Evolutionary conservation across 2,329 filamentous ascomycete genomes (phyloP), one percentile per base, ranked within the genome.

Genomic region (Daldinia sp.): DNA sequence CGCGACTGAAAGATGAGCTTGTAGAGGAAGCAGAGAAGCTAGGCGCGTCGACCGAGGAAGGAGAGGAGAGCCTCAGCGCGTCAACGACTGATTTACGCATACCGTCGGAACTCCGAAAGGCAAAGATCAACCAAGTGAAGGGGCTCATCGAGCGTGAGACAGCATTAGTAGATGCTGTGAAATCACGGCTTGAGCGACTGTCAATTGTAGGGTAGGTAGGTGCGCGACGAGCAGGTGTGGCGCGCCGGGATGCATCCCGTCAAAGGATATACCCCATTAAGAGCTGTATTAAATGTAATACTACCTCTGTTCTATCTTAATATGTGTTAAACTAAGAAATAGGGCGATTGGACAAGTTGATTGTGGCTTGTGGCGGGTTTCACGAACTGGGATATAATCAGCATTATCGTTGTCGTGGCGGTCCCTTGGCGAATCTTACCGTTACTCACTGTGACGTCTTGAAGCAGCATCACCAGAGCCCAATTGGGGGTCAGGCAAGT

Each of bases 81-180:
- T 77, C 82, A 28, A 79, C 81, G n/a, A 73, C 75, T 51, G 82
- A 85, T 66, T 72, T 87, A 57, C 82, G 83, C 70, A 87, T 91
- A 60, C 87, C 89, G 12, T 80, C 84, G 20, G 88, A 89, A 61
- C 84, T 92, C 65, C 84, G 89, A 65, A 87, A 84, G 79, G 86
- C 83, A 57, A 92, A 91, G 79, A 79, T 92, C 71, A 83, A 83
- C 63, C 86, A 91, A 76, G 88, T 93, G 23, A 88, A 88, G 79
- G 80, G 81, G 30, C 78, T 92, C 67, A 79, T 93, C 71, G 88
- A 90, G 64, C 82, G 90, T 30, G 90, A 93, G 79, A 87, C 87
- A 53, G 89, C 89, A 4, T 78, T 93, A 74, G 88, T 93, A 6
- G 90, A 92, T 72, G 90, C 88, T 23, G 86, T 92, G 23, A 89